A percentile compares a stretch with the other conserved stretches of the same genome.
These are phyloP conservation scores for Panaeolus cyanescens DNA, from an alignment of 768 basidiomycete species.

Conservation along the genomic window DNA sequence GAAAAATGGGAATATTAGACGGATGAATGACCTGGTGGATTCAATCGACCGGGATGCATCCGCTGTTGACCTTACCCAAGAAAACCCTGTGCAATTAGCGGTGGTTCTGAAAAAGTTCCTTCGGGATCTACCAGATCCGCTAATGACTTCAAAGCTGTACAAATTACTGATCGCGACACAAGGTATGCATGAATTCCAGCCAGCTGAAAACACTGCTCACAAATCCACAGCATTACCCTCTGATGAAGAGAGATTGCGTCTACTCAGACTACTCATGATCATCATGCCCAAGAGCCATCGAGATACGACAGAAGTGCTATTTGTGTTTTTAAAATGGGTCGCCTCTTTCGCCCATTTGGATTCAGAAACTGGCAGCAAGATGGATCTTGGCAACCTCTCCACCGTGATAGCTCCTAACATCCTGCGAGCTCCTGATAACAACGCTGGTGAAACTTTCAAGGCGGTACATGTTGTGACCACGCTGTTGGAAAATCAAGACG, in stretches of 20 bases:
- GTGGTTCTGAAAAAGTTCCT: conserved; percentile 97
- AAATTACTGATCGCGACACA: conserved; percentile 86
- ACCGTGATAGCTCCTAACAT: conserved; percentile 99
- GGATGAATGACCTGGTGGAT: conserved; percentile 88
- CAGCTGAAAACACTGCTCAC: neutral
- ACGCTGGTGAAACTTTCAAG: conserved; percentile 93
- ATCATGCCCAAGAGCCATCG: conserved; percentile 92
- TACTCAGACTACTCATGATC: conserved; percentile 83
- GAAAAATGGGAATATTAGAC: conserved; percentile 95
- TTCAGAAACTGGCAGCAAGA: conserved; percentile 96
- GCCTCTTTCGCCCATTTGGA: conserved; percentile 98
- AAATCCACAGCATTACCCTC: conserved; percentile 60
- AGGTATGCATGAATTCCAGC: conserved; percentile 50
- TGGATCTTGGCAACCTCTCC: conserved; percentile 95
- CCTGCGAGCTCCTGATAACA: conserved; percentile 83
- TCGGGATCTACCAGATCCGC: conserved; percentile 92
- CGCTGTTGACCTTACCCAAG: conserved; percentile 88
- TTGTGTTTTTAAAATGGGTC: conserved; percentile 99
- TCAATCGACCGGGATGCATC: conserved; percentile 93
- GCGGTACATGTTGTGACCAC: conserved; percentile 85
- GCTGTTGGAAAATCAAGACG: conserved; percentile 91
- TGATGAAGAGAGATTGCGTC: conserved; percentile 77
- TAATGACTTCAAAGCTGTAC: conserved; percentile 94
- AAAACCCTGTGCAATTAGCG: conserved; percentile 96
- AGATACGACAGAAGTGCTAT: conserved; percentile 96